phyloP scores from a whole-genome alignment of 768 basidiomycete genomes.

The Calocybe gangraenosa region DNA sequence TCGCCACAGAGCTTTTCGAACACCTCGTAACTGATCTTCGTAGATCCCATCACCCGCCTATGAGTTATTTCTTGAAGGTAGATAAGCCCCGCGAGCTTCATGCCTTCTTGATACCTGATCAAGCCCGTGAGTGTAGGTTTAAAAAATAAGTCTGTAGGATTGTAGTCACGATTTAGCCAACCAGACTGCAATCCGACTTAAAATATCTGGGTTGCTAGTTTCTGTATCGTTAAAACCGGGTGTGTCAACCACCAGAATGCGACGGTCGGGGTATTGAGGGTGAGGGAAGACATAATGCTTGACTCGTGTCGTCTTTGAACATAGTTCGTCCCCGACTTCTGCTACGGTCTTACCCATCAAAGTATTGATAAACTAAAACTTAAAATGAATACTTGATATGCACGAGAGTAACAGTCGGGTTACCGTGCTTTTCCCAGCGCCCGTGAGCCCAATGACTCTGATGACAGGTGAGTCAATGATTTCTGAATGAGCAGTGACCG shows the following conservation, averaged over 20 bases:
- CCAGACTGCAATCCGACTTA: background rate
- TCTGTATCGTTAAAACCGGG: background rate
- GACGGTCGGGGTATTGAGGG: background rate
- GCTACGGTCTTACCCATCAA: background rate
- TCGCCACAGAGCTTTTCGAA: slow-evolving; percentile 43
- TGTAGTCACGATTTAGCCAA: background rate
- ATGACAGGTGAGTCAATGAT: too few species aligned
- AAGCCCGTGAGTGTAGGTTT: too few species aligned
- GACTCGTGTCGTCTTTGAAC: background rate
- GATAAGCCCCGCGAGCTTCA: slow-evolving; percentile 28
- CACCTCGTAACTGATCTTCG: slow-evolving; percentile 36
- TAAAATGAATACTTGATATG: too few species aligned
- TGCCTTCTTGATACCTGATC: too few species aligned
- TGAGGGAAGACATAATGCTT: background rate
- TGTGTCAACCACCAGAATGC: background rate
- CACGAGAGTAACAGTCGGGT: too few species aligned
- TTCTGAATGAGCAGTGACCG: too few species aligned
- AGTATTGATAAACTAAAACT: background rate
- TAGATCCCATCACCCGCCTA: slow-evolving; percentile 29
- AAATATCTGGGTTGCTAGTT: background rate
- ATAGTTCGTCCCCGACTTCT: background rate
- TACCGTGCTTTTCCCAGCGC: slow-evolving; percentile 19
- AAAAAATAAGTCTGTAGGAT: too few species aligned
- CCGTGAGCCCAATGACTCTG: slow-evolving; percentile 10
- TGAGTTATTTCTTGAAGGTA: slow-evolving; percentile 39